Percentiles rank a stretch among this genome's conserved stretches.
Conservation (phyloP, 2,329 filamentous ascomycete genomes). For the Cordyceps militaris region DNA sequence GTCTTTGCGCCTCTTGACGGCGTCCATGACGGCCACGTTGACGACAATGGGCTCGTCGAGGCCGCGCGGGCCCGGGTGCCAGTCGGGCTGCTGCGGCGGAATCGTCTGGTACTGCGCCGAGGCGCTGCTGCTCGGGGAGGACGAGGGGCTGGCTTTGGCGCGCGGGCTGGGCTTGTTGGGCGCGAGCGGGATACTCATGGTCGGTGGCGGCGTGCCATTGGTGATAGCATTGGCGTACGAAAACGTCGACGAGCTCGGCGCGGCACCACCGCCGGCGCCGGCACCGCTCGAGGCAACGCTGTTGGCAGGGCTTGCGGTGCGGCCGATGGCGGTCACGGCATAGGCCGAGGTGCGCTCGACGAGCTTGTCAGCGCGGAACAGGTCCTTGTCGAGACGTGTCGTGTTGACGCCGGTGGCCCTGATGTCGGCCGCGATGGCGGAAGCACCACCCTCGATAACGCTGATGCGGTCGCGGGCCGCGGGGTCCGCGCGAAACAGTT, state of each 20-base stretch:
- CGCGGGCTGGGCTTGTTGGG: conserved; percentile 19
- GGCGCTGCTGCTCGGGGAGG: background rate
- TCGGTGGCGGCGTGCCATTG: conserved; percentile 35
- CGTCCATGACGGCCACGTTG: conserved; percentile 40
- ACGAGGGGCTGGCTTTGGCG: conserved; percentile 3
- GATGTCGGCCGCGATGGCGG: conserved; percentile 39
- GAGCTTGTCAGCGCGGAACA: conserved; percentile 50
- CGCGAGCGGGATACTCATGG: conserved; percentile 34
- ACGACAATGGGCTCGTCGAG: conserved; percentile 45
- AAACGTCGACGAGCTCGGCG: conserved; percentile 15
- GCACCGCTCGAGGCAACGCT: conserved; percentile 32
- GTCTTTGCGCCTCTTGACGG: conserved; percentile 48
- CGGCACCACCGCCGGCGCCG: conserved; percentile 20
- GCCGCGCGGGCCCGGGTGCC: conserved; percentile 49
- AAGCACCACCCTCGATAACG: conserved; percentile 46
- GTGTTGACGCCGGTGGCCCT: conserved; percentile 38
- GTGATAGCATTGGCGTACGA: conserved; percentile 36
- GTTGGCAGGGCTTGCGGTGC: conserved; percentile 26
- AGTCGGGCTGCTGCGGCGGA: conserved; percentile 29
- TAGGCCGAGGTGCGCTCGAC: conserved; percentile 26
- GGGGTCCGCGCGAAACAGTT: conserved; percentile 43
- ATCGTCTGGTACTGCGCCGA: conserved; percentile 19
- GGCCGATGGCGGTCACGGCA: conserved; percentile 13
- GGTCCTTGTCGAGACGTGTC: conserved; percentile 35
- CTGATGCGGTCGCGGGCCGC: conserved; percentile 37